Base-by-base conservation (phyloP, 805 yeast species). In the Kazachstania kunashirensis region DNA sequence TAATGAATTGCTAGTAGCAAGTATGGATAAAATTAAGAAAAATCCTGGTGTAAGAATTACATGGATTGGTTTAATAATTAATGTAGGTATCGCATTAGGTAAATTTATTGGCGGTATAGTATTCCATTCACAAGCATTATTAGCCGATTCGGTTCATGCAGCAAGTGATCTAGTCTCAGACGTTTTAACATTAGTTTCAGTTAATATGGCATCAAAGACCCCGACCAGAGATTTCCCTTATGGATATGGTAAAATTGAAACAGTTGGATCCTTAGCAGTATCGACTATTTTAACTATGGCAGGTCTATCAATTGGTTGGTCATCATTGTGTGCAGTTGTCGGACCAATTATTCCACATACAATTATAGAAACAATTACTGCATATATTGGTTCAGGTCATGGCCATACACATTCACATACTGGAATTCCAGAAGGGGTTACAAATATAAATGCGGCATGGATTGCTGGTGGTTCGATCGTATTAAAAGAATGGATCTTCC, bases 121-220 rank as follows among this genome's bases (percentile, higher is more conserved):
- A 26, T 92, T 92, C 71, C 95, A 92, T 58, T 92, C 98, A 0
- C 96, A 88, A 57, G 88, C 96, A 2, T 70, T 92, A 39, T 57
- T 88, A 34, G 98, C 98, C 1, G 98, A 92, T 60, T 88, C 96
- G 1, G 79, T 86, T 20, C 98, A 92, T 62, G 89, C 97, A 0
- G 69, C 84, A 15, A 79, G 94, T 32, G 98, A 92, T 60, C 67
- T 89, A 63, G 72, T 92, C 12, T 83, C 95, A 7, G 98, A 92
- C 58, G 72, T 89, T 31, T 63, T 92, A 45, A 92, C 98, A 0
- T 66, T 92, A 39, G 79, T 86, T 4, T 89, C 97, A 1, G 96
- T 92, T 14, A 77, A 83, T 23, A 75, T 81, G 34, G 78, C 94
- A 5, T 59, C 68, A 9, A 75, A 74, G 46, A 62, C 71, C 6